A percentile compares a stretch with the other conserved stretches of the same genome.
These are phyloP conservation scores for Beauveria caledonica DNA, from an alignment of 2,329 filamentous ascomycete species.

Conservation along the genomic window DNA sequence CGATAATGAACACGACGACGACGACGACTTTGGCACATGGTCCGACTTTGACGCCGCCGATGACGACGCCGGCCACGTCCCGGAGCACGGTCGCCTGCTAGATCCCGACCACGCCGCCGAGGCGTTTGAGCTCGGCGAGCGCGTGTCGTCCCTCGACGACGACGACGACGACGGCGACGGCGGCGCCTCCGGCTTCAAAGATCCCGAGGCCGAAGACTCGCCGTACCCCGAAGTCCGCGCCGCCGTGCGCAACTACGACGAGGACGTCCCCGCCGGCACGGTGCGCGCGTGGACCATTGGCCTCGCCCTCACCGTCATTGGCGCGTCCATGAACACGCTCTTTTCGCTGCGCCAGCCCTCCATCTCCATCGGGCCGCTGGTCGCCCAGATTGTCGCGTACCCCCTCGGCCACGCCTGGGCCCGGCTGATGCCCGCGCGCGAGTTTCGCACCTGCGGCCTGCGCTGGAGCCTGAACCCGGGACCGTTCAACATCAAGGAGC, in stretches of 20 bases:
- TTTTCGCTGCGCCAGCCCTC: conserved; percentile 55
- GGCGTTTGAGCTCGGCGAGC: conserved; percentile 5
- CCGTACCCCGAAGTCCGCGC: conserved; percentile 60
- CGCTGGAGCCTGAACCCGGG: conserved; percentile 56
- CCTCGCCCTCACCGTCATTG: conserved; percentile 44
- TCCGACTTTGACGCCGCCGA: conserved; percentile 1
- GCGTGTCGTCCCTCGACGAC: conserved; percentile 12
- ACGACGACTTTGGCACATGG: conserved; percentile 1
- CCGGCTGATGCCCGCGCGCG: conserved; percentile 40
- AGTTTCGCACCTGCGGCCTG: conserved; percentile 44
- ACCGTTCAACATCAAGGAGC: conserved; percentile 64
- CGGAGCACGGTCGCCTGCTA: conserved; percentile 49
- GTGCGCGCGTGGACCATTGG: conserved; percentile 58
- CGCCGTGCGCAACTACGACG: conserved; percentile 56
- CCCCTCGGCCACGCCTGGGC: conserved; percentile 56
- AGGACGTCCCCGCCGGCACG: conserved; percentile 58
- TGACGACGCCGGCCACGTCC: conserved; percentile 36
- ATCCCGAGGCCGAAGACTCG: conserved; percentile 46
- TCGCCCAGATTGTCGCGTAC: conserved; percentile 58
- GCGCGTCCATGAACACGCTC: conserved; percentile 54
- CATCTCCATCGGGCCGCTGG: conserved; percentile 51
- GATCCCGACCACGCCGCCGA: conserved; percentile 38
- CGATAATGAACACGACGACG: background rate
- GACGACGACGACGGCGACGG: conserved; percentile 18
- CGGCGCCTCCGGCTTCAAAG: conserved; percentile 23